phyloP scores from a whole-genome alignment of 495 filamentous ascomycete species.

The Trichoderma reesei region DNA sequence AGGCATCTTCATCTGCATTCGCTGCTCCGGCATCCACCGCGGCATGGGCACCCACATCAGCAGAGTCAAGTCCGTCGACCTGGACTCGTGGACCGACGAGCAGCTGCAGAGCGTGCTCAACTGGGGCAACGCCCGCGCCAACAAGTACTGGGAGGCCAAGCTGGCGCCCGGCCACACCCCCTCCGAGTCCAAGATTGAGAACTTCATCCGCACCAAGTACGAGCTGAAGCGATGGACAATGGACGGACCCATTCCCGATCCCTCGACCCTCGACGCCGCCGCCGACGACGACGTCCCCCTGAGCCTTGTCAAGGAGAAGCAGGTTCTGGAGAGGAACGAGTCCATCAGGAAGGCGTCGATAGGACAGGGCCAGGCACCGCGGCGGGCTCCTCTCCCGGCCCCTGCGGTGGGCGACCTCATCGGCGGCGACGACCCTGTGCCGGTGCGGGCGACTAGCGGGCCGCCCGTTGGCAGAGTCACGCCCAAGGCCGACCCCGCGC shows the following conservation, averaged over 20 bases:
- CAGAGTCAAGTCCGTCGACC: slow-evolving; percentile 92
- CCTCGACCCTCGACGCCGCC: slow-evolving; percentile 69
- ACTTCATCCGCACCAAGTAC: slow-evolving; percentile 98
- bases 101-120: slow-evolving; percentile 82
- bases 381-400: slow-evolving; percentile 16
- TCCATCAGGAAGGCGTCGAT: slow-evolving; percentile 34
- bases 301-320: slow-evolving; percentile 49
- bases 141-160: slow-evolving; percentile 98
- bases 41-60: slow-evolving; percentile 99
- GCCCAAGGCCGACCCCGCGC: slow-evolving; percentile 52
- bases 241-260: slow-evolving; percentile 91
- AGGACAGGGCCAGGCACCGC: slow-evolving; percentile 23
- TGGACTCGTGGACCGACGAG: slow-evolving; percentile 97
- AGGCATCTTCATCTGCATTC: slow-evolving; percentile 92
- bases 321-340: slow-evolving; percentile 38
- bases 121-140: slow-evolving; percentile 93
- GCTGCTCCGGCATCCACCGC: slow-evolving; percentile 95
- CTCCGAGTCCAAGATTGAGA: slow-evolving; percentile 97
- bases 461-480: slow-evolving; percentile 56
- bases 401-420: slow-evolving; percentile 41
- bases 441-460: slow-evolving; percentile 45
- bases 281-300: slow-evolving; percentile 72
- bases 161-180: slow-evolving; percentile 85
- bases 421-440: slow-evolving; percentile 31
- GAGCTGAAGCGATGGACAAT: slow-evolving; percentile 97